Conservation (phyloP, 257 asterid genomes). For the Misopates orontium region DNA sequence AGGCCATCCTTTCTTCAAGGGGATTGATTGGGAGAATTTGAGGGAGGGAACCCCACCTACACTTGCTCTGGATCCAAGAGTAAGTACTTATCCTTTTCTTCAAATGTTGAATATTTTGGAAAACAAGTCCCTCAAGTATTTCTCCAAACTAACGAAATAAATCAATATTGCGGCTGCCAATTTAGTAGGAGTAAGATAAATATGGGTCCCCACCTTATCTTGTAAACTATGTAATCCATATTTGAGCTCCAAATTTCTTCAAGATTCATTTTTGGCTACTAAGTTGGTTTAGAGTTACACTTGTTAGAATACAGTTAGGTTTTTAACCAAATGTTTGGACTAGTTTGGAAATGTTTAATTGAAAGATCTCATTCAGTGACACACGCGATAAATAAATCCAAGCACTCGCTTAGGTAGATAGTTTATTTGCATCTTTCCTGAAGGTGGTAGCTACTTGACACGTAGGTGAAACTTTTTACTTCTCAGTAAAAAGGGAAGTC, state of each 20-base stretch:
- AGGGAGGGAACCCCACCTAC: slow-evolving; percentile 67
- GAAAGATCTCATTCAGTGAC: too few species aligned
- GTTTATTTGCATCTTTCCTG: neutral
- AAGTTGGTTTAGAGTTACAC: too few species aligned
- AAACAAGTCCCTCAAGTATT: too few species aligned
- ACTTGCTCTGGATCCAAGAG: slow-evolving; percentile 68
- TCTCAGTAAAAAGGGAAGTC: neutral
- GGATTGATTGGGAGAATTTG: slow-evolving; percentile 71
- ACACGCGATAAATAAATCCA: neutral
- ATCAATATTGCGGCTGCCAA: too few species aligned
- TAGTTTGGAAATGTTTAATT: too few species aligned
- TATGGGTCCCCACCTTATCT: neutral
- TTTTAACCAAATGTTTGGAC: too few species aligned
- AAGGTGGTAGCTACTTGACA: slow-evolving; percentile 6
- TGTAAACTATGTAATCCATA: neutral
- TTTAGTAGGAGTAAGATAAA: too few species aligned
- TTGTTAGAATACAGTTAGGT: too few species aligned
- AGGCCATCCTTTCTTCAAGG: slow-evolving; percentile 73
- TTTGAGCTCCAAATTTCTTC: too few species aligned
- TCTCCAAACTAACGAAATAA: too few species aligned
- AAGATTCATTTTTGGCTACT: too few species aligned
- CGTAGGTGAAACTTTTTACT: neutral
- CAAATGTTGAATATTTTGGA: neutral
- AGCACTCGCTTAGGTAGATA: neutral
- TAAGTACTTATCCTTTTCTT: slow-evolving; percentile 27